Evolutionary conservation across 805 yeast species (phyloP).

Genomic region (Candida qinlingensis): DNA sequence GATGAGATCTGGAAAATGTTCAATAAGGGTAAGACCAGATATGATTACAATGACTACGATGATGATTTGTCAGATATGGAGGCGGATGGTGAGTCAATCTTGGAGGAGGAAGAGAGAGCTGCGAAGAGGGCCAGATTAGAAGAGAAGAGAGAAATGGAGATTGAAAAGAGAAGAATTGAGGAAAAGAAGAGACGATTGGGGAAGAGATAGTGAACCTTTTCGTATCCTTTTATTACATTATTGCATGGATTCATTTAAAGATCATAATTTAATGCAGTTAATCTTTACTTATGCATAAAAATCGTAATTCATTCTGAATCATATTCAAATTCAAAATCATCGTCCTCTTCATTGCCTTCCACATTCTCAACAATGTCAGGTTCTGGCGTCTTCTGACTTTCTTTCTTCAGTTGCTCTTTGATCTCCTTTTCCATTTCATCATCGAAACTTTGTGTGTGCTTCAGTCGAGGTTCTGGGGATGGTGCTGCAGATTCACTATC

Average conservation of each 20-base stretch:
- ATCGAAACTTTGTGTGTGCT: background rate
- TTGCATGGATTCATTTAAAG: background rate
- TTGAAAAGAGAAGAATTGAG: conserved; percentile 44
- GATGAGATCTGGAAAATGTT: conserved; percentile 90
- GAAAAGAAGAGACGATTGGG: conserved; percentile 42
- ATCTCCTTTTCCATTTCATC: conserved; percentile 7
- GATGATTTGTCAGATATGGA: conserved; percentile 74
- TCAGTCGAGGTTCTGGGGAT: background rate
- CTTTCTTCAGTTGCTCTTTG: conserved; percentile 4
- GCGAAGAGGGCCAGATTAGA: conserved; percentile 66
- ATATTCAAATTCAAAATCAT: conserved; percentile 37
- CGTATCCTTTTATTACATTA: no score
- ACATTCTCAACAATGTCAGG: conserved; percentile 5
- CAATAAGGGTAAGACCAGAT: conserved; percentile 54
- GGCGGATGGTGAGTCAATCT: conserved; percentile 85
- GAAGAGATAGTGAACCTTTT: conserved; percentile 2
- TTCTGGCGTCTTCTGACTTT: background rate
- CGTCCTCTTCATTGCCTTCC: conserved; percentile 27
- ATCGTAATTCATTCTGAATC: conserved; percentile 26
- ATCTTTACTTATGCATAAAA: background rate
- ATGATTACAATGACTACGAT: conserved; percentile 37
- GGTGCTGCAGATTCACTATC: background rate
- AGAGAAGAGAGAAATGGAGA: conserved; percentile 64
- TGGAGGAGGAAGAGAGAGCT: conserved; percentile 76
- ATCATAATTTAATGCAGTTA: background rate